Percentiles rank a stretch among this genome's conserved stretches.
Conservation (phyloP, 108 stramenopile genomes). For the Discostella pseudostelligera region DNA sequence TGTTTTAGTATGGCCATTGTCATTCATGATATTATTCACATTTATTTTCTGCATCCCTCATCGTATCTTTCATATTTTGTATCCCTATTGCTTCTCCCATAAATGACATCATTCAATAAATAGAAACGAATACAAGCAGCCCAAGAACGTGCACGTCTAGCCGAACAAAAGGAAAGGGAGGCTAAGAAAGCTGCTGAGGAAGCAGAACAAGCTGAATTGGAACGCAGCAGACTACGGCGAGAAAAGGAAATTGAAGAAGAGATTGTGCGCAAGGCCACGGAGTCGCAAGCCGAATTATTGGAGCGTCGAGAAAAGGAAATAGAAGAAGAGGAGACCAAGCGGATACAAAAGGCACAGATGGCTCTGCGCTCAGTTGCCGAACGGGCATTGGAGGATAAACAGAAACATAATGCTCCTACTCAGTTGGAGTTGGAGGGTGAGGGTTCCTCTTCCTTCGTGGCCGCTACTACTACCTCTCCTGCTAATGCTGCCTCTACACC, state of each 20-base stretch:
- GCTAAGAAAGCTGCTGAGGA: slow-evolving; percentile 22
- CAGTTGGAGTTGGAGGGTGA: slow-evolving; percentile 19
- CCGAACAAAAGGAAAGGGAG: slow-evolving; percentile 38
- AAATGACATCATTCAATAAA: no score
- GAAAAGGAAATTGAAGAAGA: slow-evolving; percentile 7
- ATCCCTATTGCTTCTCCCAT: no score
- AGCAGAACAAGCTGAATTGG: no score
- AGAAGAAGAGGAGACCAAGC: slow-evolving; percentile 10
- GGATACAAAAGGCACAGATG: slow-evolving; percentile 17
- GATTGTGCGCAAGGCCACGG: slow-evolving; percentile 8
- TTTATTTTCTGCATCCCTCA: not conserved
- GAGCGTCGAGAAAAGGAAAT: not conserved
- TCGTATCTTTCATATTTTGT: not conserved
- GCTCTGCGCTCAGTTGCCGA: slow-evolving; percentile 15
- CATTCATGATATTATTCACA: not conserved
- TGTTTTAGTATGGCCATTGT: not conserved
- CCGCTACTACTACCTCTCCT: no score
- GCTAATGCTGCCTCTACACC: no score
- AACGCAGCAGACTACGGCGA: slow-evolving; percentile 12
- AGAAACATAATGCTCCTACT: slow-evolving; percentile 14
- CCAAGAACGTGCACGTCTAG: slow-evolving; percentile 66
- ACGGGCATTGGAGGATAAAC: slow-evolving; percentile 23
- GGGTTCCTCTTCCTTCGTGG: not conserved
- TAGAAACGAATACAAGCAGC: slow-evolving; percentile 86
- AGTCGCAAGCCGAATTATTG: slow-evolving; percentile 8